Percentiles rank a stretch among this genome's conserved stretches.
Conservation (phyloP, 2,329 filamentous ascomycete genomes). For the Falciphora oryzae region DNA sequence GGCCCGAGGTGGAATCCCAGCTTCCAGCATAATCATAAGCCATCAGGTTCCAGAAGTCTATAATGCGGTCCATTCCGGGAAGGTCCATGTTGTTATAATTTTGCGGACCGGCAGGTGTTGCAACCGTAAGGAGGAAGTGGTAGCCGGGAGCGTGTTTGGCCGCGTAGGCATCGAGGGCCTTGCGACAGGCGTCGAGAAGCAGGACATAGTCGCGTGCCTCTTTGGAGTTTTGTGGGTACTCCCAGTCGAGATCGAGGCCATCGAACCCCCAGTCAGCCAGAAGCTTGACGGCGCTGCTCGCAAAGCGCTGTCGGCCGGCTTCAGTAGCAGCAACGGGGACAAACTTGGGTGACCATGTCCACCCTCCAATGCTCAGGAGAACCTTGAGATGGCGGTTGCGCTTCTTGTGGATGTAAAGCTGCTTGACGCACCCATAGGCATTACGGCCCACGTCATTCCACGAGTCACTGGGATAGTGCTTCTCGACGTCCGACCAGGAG, state of each 20-base stretch:
- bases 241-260: slow-evolving; percentile 53
- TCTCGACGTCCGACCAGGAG: slow-evolving; percentile 57
- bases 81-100: slow-evolving; percentile 41
- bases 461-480: slow-evolving; percentile 62
- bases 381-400: slow-evolving; percentile 70
- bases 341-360: slow-evolving; percentile 70
- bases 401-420: slow-evolving; percentile 72
- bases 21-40: slow-evolving; percentile 64
- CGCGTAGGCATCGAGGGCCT: slow-evolving; percentile 27
- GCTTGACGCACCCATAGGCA: slow-evolving; percentile 72
- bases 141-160: slow-evolving; percentile 22
- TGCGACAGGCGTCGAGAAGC: slow-evolving; percentile 36
- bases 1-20: slow-evolving; percentile 54
- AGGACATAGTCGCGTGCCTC: slow-evolving; percentile 37
- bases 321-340: slow-evolving; percentile 55
- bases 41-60: slow-evolving; percentile 57
- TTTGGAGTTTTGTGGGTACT: slow-evolving; percentile 37
- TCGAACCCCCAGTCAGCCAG: slow-evolving; percentile 62
- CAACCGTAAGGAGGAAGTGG: slow-evolving; percentile 28
- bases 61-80: slow-evolving; percentile 37
- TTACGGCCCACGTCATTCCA: slow-evolving; percentile 55
- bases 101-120: slow-evolving; percentile 33
- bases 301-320: slow-evolving; percentile 59
- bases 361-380: slow-evolving; percentile 77
- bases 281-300: slow-evolving; percentile 59